Percentiles rank a stretch among this genome's conserved stretches.
phyloP scores from a whole-genome alignment of 306 rosid genomes.

The Rosa persica region DNA sequence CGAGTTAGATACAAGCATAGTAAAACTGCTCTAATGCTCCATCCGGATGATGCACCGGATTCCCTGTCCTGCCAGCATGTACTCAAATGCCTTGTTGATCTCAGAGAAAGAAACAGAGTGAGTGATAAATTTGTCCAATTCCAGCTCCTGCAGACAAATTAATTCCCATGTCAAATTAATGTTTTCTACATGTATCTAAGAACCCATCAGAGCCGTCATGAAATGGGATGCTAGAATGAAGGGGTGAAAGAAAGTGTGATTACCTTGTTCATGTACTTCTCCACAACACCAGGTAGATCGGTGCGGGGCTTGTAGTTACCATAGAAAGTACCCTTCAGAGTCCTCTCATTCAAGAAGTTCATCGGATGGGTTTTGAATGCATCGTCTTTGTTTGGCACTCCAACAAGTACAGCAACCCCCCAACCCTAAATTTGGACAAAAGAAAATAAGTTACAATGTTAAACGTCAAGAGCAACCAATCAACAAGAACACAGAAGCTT shows the following conservation, averaged over 20 bases:
- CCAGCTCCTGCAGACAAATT: slow-evolving; percentile 55
- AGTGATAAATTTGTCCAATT: slow-evolving; percentile 75
- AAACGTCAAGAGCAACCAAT: background rate
- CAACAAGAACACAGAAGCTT: background rate
- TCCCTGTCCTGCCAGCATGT: slow-evolving; percentile 65
- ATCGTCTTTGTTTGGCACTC: slow-evolving; percentile 84
- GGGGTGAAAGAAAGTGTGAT: background rate
- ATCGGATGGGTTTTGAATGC: slow-evolving; percentile 77
- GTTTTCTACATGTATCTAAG: background rate
- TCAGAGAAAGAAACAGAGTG: slow-evolving; percentile 61
- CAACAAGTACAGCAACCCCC: slow-evolving; percentile 96
- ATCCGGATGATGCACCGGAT: slow-evolving; percentile 64
- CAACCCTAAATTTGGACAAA: slow-evolving; percentile 54
- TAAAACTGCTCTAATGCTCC: slow-evolving; percentile 29
- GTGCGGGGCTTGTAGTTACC: slow-evolving; percentile 88
- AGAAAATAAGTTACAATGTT: background rate
- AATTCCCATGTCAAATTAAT: background rate
- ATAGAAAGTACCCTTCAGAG: slow-evolving; percentile 86
- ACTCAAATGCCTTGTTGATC: slow-evolving; percentile 80
- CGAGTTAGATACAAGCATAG: background rate
- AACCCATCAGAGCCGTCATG: background rate
- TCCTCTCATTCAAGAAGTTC: slow-evolving; percentile 75
- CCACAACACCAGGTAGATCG: slow-evolving; percentile 75
- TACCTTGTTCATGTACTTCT: slow-evolving; percentile 67
- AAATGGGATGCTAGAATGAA: background rate